These are phyloP conservation scores for Metarhizium album DNA, from an alignment of 2,329 filamentous ascomycete species.

Conservation along the genomic window DNA sequence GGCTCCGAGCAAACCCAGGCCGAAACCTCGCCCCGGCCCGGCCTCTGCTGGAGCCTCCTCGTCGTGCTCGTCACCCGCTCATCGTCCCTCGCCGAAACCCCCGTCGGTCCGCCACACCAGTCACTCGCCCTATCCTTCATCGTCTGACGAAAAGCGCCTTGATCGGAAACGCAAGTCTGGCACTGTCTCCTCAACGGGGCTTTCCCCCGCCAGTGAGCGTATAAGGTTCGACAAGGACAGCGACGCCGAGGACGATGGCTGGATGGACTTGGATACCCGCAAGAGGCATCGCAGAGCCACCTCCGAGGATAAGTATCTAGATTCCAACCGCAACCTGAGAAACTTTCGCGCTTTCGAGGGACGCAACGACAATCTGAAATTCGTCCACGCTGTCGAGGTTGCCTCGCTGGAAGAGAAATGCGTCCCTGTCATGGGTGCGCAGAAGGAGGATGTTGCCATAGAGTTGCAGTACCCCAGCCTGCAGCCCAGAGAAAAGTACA, in stretches of 20 bases:
- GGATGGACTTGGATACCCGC: constrained; percentile 35
- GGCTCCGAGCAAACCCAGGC: constrained; percentile 26
- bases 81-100: constrained; percentile 31
- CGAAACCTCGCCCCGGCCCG: constrained; percentile 19
- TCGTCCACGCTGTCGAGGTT: constrained; percentile 50
- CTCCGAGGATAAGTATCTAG: constrained; percentile 29
- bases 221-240: constrained; percentile 41
- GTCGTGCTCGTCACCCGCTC: constrained; percentile 23
- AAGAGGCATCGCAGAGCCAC: constrained; percentile 37
- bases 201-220: constrained; percentile 36
- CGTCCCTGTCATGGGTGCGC: constrained; percentile 37
- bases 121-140: constrained; percentile 31
- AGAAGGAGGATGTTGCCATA: constrained; percentile 46
- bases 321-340: constrained; percentile 36
- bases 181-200: constrained; percentile 14
- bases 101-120: constrained; percentile 26
- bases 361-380: constrained; percentile 28
- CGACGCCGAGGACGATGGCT: constrained; percentile 42
- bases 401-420: constrained; percentile 40
- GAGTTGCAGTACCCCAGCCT: constrained; percentile 77
- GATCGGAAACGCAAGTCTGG: constrained; percentile 40
- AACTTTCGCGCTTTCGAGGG: constrained; percentile 36
- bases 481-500: constrained; percentile 55
- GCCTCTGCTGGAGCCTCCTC: constrained; percentile 12
- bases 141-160: constrained; percentile 24